Conservation (phyloP, 371 early-diverging fungal genomes). For the Circinella minor region DNA sequence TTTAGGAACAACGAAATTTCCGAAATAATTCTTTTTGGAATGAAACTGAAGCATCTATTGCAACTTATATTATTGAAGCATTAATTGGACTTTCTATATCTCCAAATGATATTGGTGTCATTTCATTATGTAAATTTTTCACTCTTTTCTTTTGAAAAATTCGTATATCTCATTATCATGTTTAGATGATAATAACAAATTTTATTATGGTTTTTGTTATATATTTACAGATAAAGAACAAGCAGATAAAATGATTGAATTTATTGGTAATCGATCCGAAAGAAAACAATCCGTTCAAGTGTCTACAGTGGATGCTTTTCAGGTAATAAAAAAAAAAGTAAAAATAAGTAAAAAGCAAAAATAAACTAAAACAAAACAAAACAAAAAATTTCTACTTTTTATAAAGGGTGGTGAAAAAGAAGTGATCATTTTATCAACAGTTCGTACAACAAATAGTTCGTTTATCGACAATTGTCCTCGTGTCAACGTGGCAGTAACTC, state of each 20-base stretch:
- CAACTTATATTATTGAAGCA: slow-evolving; percentile 45
- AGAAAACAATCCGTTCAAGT: slow-evolving; percentile 40
- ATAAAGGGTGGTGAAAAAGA: slow-evolving; percentile 84
- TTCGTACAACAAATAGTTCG: slow-evolving; percentile 61
- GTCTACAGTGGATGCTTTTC: slow-evolving; percentile 89
- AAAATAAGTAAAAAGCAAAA: neutral
- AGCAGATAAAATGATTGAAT: slow-evolving; percentile 52
- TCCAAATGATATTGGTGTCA: slow-evolving; percentile 64
- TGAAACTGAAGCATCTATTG: slow-evolving; percentile 52
- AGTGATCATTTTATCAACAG: slow-evolving; percentile 78
- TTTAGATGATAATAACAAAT: no score
- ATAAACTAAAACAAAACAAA: no score
- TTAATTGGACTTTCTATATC: slow-evolving; percentile 47
- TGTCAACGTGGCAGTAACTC: slow-evolving; percentile 66
- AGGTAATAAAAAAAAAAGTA: slow-evolving; percentile 19
- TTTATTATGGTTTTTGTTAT: neutral
- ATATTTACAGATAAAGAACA: slow-evolving; percentile 67
- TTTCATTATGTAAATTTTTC: slow-evolving; percentile 64
- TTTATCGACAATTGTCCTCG: slow-evolving; percentile 64
- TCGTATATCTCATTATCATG: neutral
- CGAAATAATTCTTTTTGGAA: slow-evolving; percentile 60
- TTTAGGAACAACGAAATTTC: slow-evolving; percentile 46
- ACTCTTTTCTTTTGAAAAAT: no score
- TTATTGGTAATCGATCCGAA: slow-evolving; percentile 28
- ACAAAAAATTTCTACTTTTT: no score